Base-by-base conservation (phyloP, 305 asterid species). In the Solanum hybrid region DNA sequence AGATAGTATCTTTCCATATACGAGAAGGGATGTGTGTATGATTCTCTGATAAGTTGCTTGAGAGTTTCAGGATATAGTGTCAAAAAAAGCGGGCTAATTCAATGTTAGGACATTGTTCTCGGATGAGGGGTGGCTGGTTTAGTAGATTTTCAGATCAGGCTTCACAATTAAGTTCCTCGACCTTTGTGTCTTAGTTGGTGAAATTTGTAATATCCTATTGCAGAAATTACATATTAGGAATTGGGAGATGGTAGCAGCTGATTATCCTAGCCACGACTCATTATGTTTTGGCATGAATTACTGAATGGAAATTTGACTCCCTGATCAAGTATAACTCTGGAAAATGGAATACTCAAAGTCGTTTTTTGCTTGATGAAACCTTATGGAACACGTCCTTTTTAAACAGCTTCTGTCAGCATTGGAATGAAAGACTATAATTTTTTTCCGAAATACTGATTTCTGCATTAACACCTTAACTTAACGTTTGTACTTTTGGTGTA, bases 291-390 rank as follows among this genome's bases (percentile, higher is more conserved):
- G 61, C 65, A 79, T n/a, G 61, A 79, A 24, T 79, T 79, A 24
- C 86, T 79, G 86, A n/a, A 37, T 79, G 57, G 85, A 79, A 79
- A 79, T 79, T 79, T 79, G 33, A n/a, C 86, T 79, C 61, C 61
- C 61, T 79, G 26, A 15, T 79, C 2, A 10, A 37, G 86, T n/a
- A 6, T 22, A 36, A 79, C 31, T 11, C 57, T 34, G 57, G 31
- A 79, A 79, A 79, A 36, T 10, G 20, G 85, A 39, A 22, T 36
- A 33, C 57, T 33, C 27, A 34, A 36, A 79, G 86, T 37, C 41
- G 3, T n/a, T 79, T 36, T 61, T 79, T 79, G 31, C 85, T 79
- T 36, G 85, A 36, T 79, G 14, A 9, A 79, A 79, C 32, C 27
- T 36, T 36, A 24, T n/a, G 32, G 61, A 37, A n/a, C 86, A 79